Base-by-base conservation (phyloP, 768 basidiomycete species). In the Pleurotus eryngii region DNA sequence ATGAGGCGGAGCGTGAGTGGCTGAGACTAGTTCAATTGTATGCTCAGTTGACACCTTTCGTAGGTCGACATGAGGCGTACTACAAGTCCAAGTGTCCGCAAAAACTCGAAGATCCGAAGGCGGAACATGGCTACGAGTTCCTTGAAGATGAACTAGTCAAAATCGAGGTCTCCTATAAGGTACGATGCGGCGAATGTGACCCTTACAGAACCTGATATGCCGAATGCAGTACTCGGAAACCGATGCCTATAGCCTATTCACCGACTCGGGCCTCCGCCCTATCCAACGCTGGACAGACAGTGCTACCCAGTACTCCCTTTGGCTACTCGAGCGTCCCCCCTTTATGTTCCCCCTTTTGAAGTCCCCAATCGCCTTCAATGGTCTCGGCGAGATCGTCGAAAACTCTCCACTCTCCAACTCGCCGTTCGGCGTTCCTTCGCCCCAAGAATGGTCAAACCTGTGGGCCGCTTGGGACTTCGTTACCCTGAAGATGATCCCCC, bases 401-500 rank as follows among this genome's bases (percentile, higher is more conserved):
- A 71, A 62, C 60, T 56, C 60, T 22, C 57, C 65, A 7, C 61
- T 60, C 59, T 70, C 69, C 1, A 68, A 65, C 3, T 72, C 76
- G 5, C 81, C 83, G 0, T 90, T 89, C 62, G 82, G 85, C 24
- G 66, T 92, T 17, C 96, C 97, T 0, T 81, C 79, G 5, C 64
- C 87, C 24, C 73, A 77, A 43, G 93, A 98, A 49, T 99, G 95
- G 93, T 71, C 82, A 49, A 76, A 80, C 39, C 71, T 96, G 53
- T 98, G 96, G 95, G 81, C 83, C 1, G 81, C 82, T 2, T 99
- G 95, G 96, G 94, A 98, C 68, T 84, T 79, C 46, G 76, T 95
- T 48, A 92, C 90, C 11, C 76, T 83, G 57, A 80, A 79, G 47
- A 96, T 98, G 94, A 93, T 98, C 55, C 88, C 94, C 0, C 74